Evolutionary conservation across 768 basidiomycete species (phyloP), one percentile per base, ranked within the genome.

Genomic region (Lepiota subincarnata): DNA sequence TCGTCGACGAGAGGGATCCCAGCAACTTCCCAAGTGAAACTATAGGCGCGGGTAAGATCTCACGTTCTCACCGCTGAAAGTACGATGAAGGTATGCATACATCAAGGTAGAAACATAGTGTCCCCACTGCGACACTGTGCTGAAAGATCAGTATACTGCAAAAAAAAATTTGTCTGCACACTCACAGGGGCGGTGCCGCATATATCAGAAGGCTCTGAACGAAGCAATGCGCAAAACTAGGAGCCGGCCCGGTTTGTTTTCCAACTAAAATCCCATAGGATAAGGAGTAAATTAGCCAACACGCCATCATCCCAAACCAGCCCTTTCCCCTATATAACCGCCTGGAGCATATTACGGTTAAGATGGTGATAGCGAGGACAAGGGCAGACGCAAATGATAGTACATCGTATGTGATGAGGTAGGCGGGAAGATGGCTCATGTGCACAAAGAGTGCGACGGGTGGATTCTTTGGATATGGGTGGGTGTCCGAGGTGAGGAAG

Each of bases 181-280:
- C 52, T 46, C 13, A 53, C 52, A 53, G 37, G 13, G 52, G 52
- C 11, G 52, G 52, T 5, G 43, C 51, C 0, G 52, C 35, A 18
- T 53, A 53, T 20, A 45, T 53, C 22, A 45, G 39, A 6, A 53
- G n/a, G 3, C 36, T 45, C 19, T 53, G 43, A 6, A 38, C 34
- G n/a, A 39, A 53, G 22, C 43, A 53, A 13, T 44, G 51, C 3
- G 16, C 14, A 24, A 45, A 44, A n/a, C 19, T 53, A 6, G 51
- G 51, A 11, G 35, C 43, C 6, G 35, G 3, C 10, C 52, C 44
- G 11, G 26, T 53, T 16, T 53, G 52, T 18, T 10, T 53, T 40
- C 52, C 52, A 26, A 53, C 51, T 20, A 53, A 16, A 5, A 53
- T 11, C 11, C 43, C 52, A 28, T 53, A 45, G 36, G 43, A 53